Percentiles rank a stretch among this genome's conserved stretches.
Conservation (phyloP, 225 moss, liverwort and hornwort species). For the Pseudoscleropodium purum region DNA sequence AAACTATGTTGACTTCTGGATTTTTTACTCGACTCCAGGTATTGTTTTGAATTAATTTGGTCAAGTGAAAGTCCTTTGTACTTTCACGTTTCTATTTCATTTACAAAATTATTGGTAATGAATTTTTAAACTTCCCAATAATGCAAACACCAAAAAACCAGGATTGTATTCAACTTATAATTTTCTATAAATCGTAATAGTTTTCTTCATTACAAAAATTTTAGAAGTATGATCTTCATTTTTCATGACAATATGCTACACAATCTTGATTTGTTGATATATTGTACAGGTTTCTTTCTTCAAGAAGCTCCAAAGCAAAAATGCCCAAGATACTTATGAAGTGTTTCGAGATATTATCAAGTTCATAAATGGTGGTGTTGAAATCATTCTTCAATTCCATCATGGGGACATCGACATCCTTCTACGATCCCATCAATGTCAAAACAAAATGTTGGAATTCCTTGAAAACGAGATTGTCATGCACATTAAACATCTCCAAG, state of each 20-base stretch:
- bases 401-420: not conserved
- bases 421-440: not conserved
- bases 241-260: not conserved
- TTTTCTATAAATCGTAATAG: no score
- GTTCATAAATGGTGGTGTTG: not conserved
- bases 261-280: no score
- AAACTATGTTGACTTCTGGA: not conserved
- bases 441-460: not conserved
- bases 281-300: not conserved
- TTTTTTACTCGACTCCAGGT: not conserved
- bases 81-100: not conserved
- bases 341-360: not conserved
- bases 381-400: no score
- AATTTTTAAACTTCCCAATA: accelerated
- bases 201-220: no score
- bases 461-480: not conserved
- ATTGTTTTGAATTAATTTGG: accelerated
- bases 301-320: not conserved
- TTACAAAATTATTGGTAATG: accelerated
- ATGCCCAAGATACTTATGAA: not conserved
- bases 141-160: accelerated
- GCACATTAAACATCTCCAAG: not conserved
- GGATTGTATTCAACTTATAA: accelerated
- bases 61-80: accelerated
- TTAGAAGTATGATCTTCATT: not conserved